phyloP scores from a whole-genome alignment of 805 yeast species.

The Candida krabiensis region DNA sequence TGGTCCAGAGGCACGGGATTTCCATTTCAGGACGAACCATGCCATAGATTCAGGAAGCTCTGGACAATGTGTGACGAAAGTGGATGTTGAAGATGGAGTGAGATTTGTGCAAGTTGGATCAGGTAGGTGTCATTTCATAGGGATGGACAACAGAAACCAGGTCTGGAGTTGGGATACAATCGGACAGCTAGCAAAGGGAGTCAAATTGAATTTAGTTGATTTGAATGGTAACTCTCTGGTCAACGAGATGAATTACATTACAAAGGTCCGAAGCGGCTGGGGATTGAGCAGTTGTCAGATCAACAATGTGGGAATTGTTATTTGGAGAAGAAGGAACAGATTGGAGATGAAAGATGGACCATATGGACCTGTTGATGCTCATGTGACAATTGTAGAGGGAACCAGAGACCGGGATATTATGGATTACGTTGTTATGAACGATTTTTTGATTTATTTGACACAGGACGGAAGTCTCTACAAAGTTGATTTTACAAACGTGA shows the following conservation, averaged over 20 bases:
- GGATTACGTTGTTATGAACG: conserved; percentile 59
- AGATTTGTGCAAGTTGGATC: conserved; percentile 52
- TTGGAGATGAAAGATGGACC: conserved; percentile 24
- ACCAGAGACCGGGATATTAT: conserved; percentile 38
- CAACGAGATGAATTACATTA: conserved; percentile 28
- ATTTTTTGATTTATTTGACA: conserved; percentile 50
- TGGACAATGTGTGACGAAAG: conserved; percentile 13
- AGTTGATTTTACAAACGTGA: conserved; percentile 31
- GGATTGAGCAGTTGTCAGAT: conserved; percentile 51
- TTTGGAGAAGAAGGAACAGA: conserved; percentile 48
- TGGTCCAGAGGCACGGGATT: conserved; percentile 40
- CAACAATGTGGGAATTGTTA: conserved; percentile 51
- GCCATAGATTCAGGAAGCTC: conserved; percentile 1
- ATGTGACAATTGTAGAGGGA: conserved; percentile 37
- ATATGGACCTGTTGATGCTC: conserved; percentile 36
- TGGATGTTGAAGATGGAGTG: conserved; percentile 13
- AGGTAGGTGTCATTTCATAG: conserved; percentile 67
- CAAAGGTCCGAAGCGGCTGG: conserved; percentile 69
- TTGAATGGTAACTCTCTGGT: conserved; percentile 7
- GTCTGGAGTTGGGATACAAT: conserved; percentile 65
- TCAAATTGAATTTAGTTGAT: conserved; percentile 40
- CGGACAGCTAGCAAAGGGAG: conserved; percentile 39
- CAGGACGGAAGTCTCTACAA: conserved; percentile 41
- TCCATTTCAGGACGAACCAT: conserved; percentile 1
- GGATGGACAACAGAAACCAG: conserved; percentile 47